These are phyloP conservation scores for Colletotrichum noveboracense DNA, from an alignment of 2,329 filamentous ascomycete species.

Conservation along the genomic window DNA sequence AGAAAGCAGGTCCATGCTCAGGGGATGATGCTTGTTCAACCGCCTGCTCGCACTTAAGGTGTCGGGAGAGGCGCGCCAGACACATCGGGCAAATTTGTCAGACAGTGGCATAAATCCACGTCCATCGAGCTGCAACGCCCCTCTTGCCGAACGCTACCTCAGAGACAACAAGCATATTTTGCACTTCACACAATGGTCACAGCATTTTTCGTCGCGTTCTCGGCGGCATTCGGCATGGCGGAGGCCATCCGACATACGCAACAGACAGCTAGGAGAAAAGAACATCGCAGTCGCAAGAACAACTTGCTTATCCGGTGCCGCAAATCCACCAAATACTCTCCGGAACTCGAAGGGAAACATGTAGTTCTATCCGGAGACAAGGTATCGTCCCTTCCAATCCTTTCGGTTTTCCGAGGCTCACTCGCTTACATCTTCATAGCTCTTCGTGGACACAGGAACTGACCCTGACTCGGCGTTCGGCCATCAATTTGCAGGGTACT, in stretches of 20 bases:
- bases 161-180: neutral
- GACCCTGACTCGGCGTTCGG: conserved; percentile 36
- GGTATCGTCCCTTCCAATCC: conserved; percentile 25
- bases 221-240: conserved; percentile 48
- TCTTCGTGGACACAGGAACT: conserved; percentile 51
- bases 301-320: conserved; percentile 51
- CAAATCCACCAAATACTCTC: conserved; percentile 48
- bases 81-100: neutral
- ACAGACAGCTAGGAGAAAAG: conserved; percentile 47
- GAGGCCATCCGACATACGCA: conserved; percentile 54
- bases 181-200: conserved; percentile 24
- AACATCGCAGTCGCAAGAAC: conserved; percentile 52
- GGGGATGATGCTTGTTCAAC: neutral
- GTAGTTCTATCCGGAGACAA: conserved; percentile 50
- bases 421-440: conserved; percentile 24
- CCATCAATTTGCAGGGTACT: conserved; percentile 63
- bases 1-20: neutral
- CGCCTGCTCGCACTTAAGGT: neutral
- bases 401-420: neutral
- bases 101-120: neutral
- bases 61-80: neutral
- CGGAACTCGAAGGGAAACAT: conserved; percentile 45
- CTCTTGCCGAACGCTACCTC: neutral
- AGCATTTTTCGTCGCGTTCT: conserved; percentile 42
- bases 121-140: neutral